These are phyloP conservation scores for Chrysoporthe deuterocubensis DNA, from an alignment of 2,329 filamentous ascomycete genomes.

Conservation along the genomic window DNA sequence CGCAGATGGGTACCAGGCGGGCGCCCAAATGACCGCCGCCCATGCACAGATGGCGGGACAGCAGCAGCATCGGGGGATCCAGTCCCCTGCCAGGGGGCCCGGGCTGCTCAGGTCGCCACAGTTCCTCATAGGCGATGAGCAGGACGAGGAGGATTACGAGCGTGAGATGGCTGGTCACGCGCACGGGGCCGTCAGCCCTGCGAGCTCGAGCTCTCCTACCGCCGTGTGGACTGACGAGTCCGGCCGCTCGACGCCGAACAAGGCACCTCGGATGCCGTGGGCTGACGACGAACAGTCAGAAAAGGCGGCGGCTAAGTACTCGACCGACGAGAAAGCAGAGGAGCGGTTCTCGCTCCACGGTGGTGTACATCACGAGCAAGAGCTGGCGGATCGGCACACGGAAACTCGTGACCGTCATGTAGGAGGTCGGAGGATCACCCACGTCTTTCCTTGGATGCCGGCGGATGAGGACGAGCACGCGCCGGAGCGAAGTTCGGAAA, in stretches of 20 bases:
- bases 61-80: background rate
- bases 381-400: background rate
- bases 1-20: background rate
- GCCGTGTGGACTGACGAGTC: slow-evolving; percentile 6
- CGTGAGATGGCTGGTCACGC: background rate
- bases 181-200: background rate
- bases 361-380: background rate
- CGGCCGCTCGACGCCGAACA: background rate
- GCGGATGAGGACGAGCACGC: background rate
- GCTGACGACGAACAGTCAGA: background rate
- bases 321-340: background rate
- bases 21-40: background rate
- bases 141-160: slow-evolving; percentile 16
- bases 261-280: background rate
- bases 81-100: background rate
- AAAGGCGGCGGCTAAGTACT: background rate
- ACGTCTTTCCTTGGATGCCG: slow-evolving; percentile 10
- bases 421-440: slow-evolving; percentile 1
- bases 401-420: background rate
- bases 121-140: slow-evolving; percentile 24
- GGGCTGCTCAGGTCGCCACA: slow-evolving; percentile 1
- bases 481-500: background rate
- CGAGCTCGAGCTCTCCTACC: background rate
- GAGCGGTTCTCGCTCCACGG: background rate
- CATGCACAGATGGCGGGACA: background rate